Evolutionary conservation across 176 grass and related monocot species (phyloP), one percentile per base, ranked within the genome.

Genomic region (Juncus inflexus): DNA sequence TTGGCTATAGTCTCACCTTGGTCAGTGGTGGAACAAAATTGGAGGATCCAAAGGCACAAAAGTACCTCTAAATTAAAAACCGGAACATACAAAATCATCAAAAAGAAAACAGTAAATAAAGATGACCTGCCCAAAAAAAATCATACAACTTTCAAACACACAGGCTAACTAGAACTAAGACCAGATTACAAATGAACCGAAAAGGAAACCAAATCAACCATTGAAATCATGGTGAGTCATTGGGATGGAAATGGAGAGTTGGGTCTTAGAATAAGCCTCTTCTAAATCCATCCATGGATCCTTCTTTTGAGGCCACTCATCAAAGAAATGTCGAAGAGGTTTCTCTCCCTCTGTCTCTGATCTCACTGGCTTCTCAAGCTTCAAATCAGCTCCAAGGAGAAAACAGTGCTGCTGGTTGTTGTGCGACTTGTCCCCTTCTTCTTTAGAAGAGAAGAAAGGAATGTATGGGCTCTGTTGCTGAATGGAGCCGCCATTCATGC

Each of bases 361-460:
- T 45, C 65, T 40, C 12, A 59, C 40, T 3, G 86, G 81, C 52
- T 84, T 87, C 62, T 95, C 91, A 35, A 95, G 84, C 42, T 86
- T 63, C 35, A 95, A 74, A 68, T 95, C 91, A 4, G 91, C 45
- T 0, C 91, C 91, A 0, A 95, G 68, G 4, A 95, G 73, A 73
- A 95, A 95, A 76, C 91, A 95, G 84, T 95, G 91, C 76, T 95
- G 90, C 70, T 84, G 85, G 79, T 40, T 77, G 76, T 74, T 79
- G 53, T 84, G 76, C n/a, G 71, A 12, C 54, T 82, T 67, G 5
- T 87, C 78, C n/a, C 76, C 73, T 0, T 78, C 72, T 1, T 79
- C 81, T 0, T 78, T 60, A 55, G 15, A 3, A 62, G 60, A 62
- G 62, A 83, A 19, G 65, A 37, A 53, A 64, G 66, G 65, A 12